phyloP scores from a whole-genome alignment of 129 eudicot genomes.

The Flaveria linearis region DNA sequence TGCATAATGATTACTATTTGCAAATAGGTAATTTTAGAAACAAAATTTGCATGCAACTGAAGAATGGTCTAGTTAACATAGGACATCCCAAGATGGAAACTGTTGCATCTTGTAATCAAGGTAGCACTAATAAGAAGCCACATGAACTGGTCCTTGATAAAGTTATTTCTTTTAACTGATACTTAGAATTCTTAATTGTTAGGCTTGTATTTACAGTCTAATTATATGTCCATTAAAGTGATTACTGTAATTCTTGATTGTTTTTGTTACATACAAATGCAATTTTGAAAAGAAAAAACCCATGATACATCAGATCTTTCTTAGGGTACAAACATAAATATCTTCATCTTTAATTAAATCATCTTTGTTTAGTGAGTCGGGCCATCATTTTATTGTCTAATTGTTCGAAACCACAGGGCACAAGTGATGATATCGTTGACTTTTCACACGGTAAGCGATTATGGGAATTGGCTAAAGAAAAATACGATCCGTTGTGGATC shows the following conservation, averaged over 20 bases:
- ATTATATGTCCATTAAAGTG: background rate
- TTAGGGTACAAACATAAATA: background rate
- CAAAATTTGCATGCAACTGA: too few species aligned
- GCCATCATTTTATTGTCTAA: background rate
- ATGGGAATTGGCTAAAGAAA: constrained; percentile 90
- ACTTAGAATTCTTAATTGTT: background rate
- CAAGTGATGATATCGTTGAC: constrained; percentile 85
- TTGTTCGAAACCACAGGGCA: constrained; percentile 56
- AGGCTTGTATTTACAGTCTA: background rate
- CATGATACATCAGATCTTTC: background rate
- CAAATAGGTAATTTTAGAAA: too few species aligned
- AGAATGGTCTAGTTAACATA: too few species aligned
- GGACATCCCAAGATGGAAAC: constrained; percentile 4
- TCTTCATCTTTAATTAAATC: background rate
- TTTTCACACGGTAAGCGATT: constrained; percentile 89
- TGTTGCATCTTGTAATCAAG: too few species aligned
- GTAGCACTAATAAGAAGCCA: too few species aligned
- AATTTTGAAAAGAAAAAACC: background rate
- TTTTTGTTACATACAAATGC: background rate
- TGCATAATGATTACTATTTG: too few species aligned
- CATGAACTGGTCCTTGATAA: too few species aligned
- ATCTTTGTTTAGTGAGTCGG: background rate
- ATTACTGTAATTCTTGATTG: background rate
- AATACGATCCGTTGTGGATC: constrained; percentile 94
- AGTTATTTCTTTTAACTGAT: background rate